Evolutionary conservation across 805 yeast genomes (phyloP).

Genomic region (Pichia paraexigua): DNA sequence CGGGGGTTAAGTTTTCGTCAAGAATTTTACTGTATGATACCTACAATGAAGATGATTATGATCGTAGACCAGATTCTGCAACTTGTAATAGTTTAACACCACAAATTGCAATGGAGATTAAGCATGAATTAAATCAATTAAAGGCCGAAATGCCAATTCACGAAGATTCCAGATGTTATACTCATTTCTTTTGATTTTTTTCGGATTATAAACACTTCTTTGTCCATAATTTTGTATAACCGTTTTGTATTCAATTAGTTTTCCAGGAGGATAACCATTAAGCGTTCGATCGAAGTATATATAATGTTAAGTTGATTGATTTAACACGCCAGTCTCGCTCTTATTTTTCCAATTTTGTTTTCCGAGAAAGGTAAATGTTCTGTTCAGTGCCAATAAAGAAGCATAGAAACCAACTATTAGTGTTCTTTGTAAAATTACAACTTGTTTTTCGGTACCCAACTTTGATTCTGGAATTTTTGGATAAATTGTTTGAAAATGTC

Average conservation of each 20-base stretch:
- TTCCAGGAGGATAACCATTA: neutral
- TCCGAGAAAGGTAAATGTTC: neutral
- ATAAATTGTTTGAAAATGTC: slow-evolving; percentile 15
- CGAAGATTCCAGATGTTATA: slow-evolving; percentile 65
- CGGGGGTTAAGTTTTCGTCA: slow-evolving; percentile 54
- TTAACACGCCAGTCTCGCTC: no score
- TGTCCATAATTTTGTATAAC: neutral
- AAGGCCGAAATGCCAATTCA: slow-evolving; percentile 81
- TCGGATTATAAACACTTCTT: neutral
- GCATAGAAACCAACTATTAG: neutral
- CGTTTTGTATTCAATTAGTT: neutral
- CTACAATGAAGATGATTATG: slow-evolving; percentile 75
- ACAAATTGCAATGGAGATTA: slow-evolving; percentile 72
- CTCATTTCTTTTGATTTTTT: slow-evolving; percentile 61
- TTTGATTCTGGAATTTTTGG: neutral
- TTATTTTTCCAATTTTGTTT: neutral
- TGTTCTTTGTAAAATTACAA: neutral
- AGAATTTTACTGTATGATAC: slow-evolving; percentile 81
- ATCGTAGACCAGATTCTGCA: slow-evolving; percentile 86
- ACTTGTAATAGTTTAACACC: slow-evolving; percentile 92
- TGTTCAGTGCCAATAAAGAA: neutral
- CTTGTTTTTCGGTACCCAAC: neutral
- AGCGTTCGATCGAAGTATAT: neutral
- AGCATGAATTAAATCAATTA: slow-evolving; percentile 73
- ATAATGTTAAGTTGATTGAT: no score